Conservation (phyloP, 768 basidiomycete species). For the Phanerochaete carnosa region DNA sequence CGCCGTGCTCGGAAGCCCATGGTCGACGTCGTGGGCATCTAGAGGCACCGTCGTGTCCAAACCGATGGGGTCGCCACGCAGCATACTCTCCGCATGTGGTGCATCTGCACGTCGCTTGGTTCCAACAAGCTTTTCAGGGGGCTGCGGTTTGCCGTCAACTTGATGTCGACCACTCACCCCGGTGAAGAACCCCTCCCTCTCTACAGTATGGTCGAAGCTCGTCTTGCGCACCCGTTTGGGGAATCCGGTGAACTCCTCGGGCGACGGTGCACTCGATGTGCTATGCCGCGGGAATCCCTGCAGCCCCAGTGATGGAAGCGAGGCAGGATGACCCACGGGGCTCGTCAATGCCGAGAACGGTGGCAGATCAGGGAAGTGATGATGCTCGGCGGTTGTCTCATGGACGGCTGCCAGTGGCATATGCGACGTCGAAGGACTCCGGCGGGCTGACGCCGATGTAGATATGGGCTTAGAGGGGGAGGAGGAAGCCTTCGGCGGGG, state of each 20-base stretch:
- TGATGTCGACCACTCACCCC: conserved; percentile 71
- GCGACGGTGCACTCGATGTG: conserved; percentile 24
- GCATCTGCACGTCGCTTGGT: conserved; percentile 80
- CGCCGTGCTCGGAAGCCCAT: conserved; percentile 60
- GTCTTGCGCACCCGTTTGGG: conserved; percentile 90
- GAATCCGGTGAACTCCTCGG: conserved; percentile 49
- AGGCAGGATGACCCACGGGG: conserved; percentile 50
- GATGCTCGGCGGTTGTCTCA: conserved; percentile 22
- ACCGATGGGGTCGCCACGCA: conserved; percentile 74
- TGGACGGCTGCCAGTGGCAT: conserved; percentile 22
- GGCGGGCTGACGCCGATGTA: conserved; percentile 16
- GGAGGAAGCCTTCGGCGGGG: conserved; percentile 21
- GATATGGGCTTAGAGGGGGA: conserved; percentile 27
- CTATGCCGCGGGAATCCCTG: conserved; percentile 50
- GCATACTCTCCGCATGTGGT: conserved; percentile 76
- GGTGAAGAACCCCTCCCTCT: conserved; percentile 56
- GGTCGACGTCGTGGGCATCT: conserved; percentile 39
- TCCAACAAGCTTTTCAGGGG: conserved; percentile 61
- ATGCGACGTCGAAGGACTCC: conserved; percentile 24
- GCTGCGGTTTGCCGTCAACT: conserved; percentile 72
- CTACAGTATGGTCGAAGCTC: conserved; percentile 91
- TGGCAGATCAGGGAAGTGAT: conserved; percentile 9
- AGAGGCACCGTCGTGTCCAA: conserved; percentile 27
- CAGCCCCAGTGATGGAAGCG: conserved; percentile 68
- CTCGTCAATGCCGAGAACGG: conserved; percentile 24